Percentiles rank a stretch among this genome's conserved stretches.
phyloP scores from a whole-genome alignment of 352 stramenopile genomes.

The Phytophthora colocasiae region DNA sequence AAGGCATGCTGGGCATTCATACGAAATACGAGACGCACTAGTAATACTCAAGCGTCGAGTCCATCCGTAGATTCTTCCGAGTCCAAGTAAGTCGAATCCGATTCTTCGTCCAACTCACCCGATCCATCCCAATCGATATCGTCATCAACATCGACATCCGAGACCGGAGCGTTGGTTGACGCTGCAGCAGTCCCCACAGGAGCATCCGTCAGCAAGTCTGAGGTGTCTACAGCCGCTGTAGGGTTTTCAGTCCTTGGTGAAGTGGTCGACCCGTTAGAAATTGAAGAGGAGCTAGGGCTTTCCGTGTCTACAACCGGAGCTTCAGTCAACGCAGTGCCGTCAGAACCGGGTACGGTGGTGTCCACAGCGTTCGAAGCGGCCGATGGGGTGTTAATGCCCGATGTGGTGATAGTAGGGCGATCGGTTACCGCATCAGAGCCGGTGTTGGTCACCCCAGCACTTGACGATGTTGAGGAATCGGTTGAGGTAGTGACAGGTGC shows the following conservation, averaged over 20 bases:
- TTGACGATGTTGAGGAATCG: not conserved
- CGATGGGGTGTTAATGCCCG: not conserved
- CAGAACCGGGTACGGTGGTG: not conserved
- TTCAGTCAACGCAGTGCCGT: not conserved
- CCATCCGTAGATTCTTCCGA: slow-evolving; percentile 15
- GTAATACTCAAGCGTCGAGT: slow-evolving; percentile 6
- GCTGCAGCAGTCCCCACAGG: not conserved
- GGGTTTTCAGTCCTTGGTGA: slow-evolving; percentile 7
- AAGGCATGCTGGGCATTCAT: too few relatives aligned
- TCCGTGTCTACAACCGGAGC: not conserved
- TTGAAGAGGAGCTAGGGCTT: not conserved
- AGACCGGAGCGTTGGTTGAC: not conserved
- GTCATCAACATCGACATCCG: slow-evolving; percentile 4
- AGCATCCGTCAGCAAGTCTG: slow-evolving; percentile 15
- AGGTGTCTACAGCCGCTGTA: slow-evolving; percentile 4
- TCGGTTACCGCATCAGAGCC: not conserved
- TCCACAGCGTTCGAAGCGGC: not conserved
- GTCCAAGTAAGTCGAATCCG: slow-evolving; percentile 25
- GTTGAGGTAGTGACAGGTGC: not conserved
- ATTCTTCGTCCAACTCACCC: slow-evolving; percentile 16
- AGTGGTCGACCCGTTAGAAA: not conserved
- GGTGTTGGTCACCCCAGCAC: not conserved
- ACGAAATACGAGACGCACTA: not conserved
- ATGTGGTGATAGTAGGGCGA: not conserved
- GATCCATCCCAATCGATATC: slow-evolving; percentile 24